A percentile compares a stretch with the other conserved stretches of the same genome.
phyloP scores from a whole-genome alignment of 495 filamentous ascomycete genomes.

The Parathielavia hyrcaniae region DNA sequence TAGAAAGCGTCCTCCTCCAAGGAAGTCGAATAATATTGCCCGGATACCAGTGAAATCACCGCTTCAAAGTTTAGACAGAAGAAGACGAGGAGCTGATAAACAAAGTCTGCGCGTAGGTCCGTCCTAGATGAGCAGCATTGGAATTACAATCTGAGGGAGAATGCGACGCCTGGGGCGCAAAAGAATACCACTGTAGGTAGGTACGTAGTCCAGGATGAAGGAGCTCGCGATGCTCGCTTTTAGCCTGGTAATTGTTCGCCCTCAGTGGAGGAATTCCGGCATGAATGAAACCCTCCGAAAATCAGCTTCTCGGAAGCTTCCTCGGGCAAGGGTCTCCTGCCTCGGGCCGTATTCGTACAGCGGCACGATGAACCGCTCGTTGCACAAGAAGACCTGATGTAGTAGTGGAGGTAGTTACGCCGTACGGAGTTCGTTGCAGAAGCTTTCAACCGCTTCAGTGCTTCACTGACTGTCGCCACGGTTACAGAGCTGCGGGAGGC shows the following conservation, averaged over 20 bases:
- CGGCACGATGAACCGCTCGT: background rate
- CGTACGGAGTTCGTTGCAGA: background rate
- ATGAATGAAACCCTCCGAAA: background rate
- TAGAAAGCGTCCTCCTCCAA: background rate
- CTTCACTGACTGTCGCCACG: background rate
- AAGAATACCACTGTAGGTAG: too few species aligned
- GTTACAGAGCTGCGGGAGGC: constrained; percentile 3
- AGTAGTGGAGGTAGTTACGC: too few species aligned
- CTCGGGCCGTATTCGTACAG: background rate
- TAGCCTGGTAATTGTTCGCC: constrained; percentile 7
- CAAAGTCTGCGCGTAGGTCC: too few species aligned
- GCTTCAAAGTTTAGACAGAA: too few species aligned
- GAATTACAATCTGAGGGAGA: too few species aligned
- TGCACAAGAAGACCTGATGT: too few species aligned
- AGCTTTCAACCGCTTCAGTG: background rate
- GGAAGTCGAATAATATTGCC: background rate
- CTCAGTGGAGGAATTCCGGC: background rate
- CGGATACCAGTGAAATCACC: too few species aligned
- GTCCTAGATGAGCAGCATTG: too few species aligned
- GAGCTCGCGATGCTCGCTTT: background rate
- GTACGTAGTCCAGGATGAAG: too few species aligned
- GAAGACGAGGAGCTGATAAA: too few species aligned
- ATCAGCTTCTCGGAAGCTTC: background rate
- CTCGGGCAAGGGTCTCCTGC: background rate
- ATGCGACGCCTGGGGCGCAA: too few species aligned